A percentile compares a stretch with the other conserved stretches of the same genome.
These are phyloP conservation scores for Parathielavia hyrcaniae DNA, from an alignment of 495 filamentous ascomycete species.

Conservation along the genomic window DNA sequence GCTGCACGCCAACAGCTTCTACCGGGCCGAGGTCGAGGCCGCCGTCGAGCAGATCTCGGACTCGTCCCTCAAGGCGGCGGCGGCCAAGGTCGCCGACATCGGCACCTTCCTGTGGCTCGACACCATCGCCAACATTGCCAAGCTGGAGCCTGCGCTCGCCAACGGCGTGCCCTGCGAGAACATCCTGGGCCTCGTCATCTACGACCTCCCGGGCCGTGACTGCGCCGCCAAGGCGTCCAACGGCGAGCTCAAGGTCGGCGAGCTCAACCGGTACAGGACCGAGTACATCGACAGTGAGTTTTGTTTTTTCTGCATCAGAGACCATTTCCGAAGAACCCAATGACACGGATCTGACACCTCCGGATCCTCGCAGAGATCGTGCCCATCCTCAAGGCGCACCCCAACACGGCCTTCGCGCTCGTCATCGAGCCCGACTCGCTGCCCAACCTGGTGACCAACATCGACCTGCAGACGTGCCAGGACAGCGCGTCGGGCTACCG, in stretches of 20 bases:
- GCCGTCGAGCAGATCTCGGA: constrained; percentile 42
- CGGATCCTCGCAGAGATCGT: constrained; percentile 51
- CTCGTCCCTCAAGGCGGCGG: constrained; percentile 35
- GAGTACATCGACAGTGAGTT: constrained; percentile 60
- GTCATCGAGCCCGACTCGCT: constrained; percentile 72
- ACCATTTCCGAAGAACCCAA: neutral
- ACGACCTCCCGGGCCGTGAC: constrained; percentile 72
- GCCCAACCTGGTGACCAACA: constrained; percentile 75
- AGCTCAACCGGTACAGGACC: constrained; percentile 59
- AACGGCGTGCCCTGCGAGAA: constrained; percentile 51
- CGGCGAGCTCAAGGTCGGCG: constrained; percentile 62
- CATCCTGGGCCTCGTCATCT: constrained; percentile 62
- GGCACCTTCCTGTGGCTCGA: constrained; percentile 68
- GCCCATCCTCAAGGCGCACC: constrained; percentile 47
- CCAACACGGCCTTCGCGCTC: constrained; percentile 49
- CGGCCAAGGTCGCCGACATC: constrained; percentile 53
- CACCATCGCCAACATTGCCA: constrained; percentile 53
- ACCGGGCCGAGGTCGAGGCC: constrained; percentile 47
- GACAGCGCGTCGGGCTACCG: constrained; percentile 58
- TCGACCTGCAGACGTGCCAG: constrained; percentile 56
- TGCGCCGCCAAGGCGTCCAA: constrained; percentile 72
- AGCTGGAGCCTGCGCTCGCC: constrained; percentile 49
- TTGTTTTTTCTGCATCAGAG: constrained; percentile 12
- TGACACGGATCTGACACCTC: no score
- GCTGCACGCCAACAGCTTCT: constrained; percentile 54